A percentile compares a stretch with the other conserved stretches of the same genome.
These are phyloP conservation scores for Suhomyces pyralidae DNA, from an alignment of 805 yeast genomes.

Conservation along the genomic window DNA sequence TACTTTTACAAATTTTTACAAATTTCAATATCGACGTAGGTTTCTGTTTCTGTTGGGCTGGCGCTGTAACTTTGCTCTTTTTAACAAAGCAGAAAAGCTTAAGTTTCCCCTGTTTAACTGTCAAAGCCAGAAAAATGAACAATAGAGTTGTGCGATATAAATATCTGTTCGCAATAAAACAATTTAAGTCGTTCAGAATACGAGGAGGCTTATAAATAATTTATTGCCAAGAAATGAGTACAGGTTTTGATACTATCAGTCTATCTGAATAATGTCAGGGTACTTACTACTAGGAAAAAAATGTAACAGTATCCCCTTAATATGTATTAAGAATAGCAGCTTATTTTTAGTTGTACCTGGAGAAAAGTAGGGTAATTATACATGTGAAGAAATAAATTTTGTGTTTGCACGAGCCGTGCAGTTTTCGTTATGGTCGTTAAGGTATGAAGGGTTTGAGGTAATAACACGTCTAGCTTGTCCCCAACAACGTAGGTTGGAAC, in stretches of 20 bases:
- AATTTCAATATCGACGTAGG: background rate
- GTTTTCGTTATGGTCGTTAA: background rate
- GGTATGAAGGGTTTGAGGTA: background rate
- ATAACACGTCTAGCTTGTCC: background rate
- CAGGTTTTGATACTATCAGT: background rate
- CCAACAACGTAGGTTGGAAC: background rate
- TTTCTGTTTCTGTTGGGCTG: background rate
- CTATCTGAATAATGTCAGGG: background rate
- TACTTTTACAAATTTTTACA: background rate
- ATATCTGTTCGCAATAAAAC: background rate
- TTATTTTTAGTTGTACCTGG: background rate
- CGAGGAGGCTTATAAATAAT: background rate
- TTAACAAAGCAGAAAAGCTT: background rate
- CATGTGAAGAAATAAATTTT: background rate
- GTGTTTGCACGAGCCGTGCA: background rate
- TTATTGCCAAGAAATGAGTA: background rate
- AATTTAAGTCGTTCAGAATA: background rate
- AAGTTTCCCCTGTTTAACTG: background rate
- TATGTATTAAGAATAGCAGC: background rate
- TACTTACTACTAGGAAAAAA: background rate
- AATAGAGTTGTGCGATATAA: background rate
- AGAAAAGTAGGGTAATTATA: background rate
- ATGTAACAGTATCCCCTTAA: background rate
- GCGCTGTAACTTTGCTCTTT: background rate
- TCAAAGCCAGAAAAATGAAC: background rate